These are phyloP conservation scores for Euclidium syriacum DNA, from an alignment of 345 rosid genomes.

Conservation along the genomic window DNA sequence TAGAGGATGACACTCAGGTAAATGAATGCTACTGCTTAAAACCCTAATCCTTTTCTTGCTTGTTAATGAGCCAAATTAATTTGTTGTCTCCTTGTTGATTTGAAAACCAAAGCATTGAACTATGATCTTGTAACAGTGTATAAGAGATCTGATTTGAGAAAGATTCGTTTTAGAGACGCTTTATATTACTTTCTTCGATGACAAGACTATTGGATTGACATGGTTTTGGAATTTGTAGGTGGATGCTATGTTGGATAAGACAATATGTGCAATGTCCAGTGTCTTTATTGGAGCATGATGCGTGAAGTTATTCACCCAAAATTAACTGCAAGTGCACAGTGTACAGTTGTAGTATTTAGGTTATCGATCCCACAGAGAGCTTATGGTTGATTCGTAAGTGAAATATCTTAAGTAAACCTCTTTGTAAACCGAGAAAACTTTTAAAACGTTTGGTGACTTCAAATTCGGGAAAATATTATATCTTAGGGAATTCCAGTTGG, in stretches of 20 bases:
- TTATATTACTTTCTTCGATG: not conserved
- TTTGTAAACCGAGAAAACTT: no score
- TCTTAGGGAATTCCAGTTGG: no score
- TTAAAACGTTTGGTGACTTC: no score
- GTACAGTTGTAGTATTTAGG: no score
- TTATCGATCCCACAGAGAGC: no score
- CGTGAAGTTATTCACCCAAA: no score
- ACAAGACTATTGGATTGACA: not conserved
- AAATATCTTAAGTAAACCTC: no score
- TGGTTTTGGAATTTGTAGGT: constrained; percentile 37
- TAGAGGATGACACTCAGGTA: constrained; percentile 61
- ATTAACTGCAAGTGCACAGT: no score
- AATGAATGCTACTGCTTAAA: not conserved
- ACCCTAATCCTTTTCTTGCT: not conserved
- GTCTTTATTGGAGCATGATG: constrained; percentile 73
- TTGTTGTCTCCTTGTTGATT: no score
- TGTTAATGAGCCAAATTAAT: not conserved
- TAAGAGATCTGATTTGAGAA: not conserved
- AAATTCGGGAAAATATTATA: no score
- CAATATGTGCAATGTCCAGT: constrained; percentile 60
- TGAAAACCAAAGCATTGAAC: no score
- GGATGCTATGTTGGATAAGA: constrained; percentile 83
- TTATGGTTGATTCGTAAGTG: no score
- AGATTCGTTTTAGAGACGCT: not conserved
- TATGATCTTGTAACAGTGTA: not conserved